phyloP scores from a whole-genome alignment of 768 basidiomycete species.

The Calocybe cyanea region DNA sequence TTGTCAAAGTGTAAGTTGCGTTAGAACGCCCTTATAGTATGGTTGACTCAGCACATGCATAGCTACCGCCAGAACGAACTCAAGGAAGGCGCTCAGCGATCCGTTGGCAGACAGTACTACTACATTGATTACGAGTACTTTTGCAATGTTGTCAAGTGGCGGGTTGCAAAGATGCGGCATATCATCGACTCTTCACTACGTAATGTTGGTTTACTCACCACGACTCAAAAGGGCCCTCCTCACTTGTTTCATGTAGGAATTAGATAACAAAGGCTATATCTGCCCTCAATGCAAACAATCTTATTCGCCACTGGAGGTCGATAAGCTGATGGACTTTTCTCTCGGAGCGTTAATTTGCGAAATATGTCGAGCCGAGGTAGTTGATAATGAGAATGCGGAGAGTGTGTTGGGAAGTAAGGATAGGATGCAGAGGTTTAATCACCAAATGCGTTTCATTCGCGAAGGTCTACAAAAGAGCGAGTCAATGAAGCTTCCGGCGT shows the following conservation, averaged over 20 bases:
- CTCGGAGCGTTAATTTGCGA: slow-evolving; percentile 77
- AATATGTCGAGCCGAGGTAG: slow-evolving; percentile 79
- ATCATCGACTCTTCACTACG: slow-evolving; percentile 87
- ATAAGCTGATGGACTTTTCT: slow-evolving; percentile 73
- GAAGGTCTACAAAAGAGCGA: slow-evolving; percentile 90
- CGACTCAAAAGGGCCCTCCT: neutral
- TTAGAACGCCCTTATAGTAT: neutral
- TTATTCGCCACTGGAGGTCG: slow-evolving; percentile 77
- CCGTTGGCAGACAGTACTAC: slow-evolving; percentile 89
- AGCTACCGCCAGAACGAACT: slow-evolving; percentile 91
- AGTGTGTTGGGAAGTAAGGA: slow-evolving; percentile 84
- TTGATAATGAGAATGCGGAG: slow-evolving; percentile 90
- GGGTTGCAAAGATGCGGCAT: slow-evolving; percentile 87
- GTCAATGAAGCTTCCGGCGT: slow-evolving; percentile 81
- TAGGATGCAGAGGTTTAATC: slow-evolving; percentile 92
- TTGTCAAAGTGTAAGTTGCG: slow-evolving; percentile 68
- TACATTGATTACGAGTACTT: slow-evolving; percentile 95
- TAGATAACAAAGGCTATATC: slow-evolving; percentile 96
- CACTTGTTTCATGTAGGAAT: slow-evolving; percentile 55
- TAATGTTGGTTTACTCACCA: slow-evolving; percentile 52
- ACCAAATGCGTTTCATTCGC: slow-evolving; percentile 82
- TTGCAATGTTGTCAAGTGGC: slow-evolving; percentile 97
- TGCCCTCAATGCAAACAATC: slow-evolving; percentile 85
- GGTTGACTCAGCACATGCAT: neutral
- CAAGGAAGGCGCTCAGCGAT: slow-evolving; percentile 84